These are phyloP conservation scores for Corchorus olitorius DNA, from an alignment of 345 rosid genomes.

Conservation along the genomic window DNA sequence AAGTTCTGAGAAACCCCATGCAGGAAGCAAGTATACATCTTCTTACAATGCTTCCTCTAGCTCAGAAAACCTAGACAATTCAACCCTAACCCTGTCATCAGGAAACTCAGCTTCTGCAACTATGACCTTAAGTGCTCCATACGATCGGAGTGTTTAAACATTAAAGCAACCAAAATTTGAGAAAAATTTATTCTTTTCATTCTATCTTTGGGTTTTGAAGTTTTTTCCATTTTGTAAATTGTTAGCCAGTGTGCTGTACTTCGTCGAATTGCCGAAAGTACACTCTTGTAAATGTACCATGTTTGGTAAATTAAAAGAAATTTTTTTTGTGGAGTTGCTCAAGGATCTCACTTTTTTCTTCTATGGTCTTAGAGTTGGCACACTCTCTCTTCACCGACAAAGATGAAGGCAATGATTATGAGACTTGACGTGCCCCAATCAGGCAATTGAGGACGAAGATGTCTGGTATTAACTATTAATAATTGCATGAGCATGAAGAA, in stretches of 20 bases:
- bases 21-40: conserved; percentile 30
- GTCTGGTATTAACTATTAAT: too few relatives aligned
- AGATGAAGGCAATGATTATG: too few relatives aligned
- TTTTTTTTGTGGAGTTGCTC: background rate
- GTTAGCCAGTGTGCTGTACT: background rate
- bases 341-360: background rate
- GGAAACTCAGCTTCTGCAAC: conserved; percentile 46
- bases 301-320: background rate
- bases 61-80: conserved; percentile 48
- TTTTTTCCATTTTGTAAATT: background rate
- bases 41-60: conserved; percentile 45
- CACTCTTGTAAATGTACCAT: conserved; percentile 13
- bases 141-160: conserved; percentile 30
- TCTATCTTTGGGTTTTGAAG: background rate
- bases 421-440: too few relatives aligned
- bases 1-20: conserved; percentile 29
- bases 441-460: too few relatives aligned
- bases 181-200: conserved; percentile 1
- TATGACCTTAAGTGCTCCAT: conserved; percentile 35
- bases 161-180: background rate
- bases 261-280: background rate
- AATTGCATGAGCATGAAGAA: too few relatives aligned
- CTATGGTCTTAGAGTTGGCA: too few relatives aligned
- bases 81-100: conserved; percentile 43
- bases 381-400: too few relatives aligned